Conservation (phyloP, 148 eudicot species). For the Oxyria digyna region DNA sequence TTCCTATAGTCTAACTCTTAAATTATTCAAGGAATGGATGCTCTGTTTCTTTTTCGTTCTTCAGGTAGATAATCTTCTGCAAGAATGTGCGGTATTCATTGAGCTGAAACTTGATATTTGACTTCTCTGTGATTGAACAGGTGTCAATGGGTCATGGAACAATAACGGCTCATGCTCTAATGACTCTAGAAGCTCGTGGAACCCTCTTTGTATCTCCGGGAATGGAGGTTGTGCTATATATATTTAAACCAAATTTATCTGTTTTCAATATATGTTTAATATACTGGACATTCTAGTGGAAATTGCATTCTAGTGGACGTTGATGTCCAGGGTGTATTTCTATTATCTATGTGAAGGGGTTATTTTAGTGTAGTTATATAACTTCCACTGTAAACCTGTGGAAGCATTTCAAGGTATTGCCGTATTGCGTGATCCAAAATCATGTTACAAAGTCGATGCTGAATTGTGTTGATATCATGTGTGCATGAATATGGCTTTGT, state of each 20-base stretch:
- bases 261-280: background rate
- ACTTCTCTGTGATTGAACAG: conserved; percentile 25
- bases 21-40: background rate
- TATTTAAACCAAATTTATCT: background rate
- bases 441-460: background rate
- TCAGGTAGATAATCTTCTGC: too few species aligned
- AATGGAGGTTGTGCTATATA: conserved; percentile 50
- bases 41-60: background rate
- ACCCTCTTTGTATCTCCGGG: conserved; percentile 81
- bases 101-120: background rate
- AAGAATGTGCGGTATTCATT: background rate
- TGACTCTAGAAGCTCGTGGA: conserved; percentile 95
- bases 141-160: conserved; percentile 84
- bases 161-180: conserved; percentile 74
- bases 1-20: background rate
- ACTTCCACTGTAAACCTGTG: background rate
- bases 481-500: background rate
- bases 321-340: background rate
- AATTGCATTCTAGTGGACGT: background rate
- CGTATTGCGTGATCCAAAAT: background rate
- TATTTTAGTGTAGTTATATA: background rate
- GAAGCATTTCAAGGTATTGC: background rate
- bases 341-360: background rate
- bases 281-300: background rate
- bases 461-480: background rate